These are phyloP conservation scores for Eutypa lata DNA, from an alignment of 2,329 filamentous ascomycete species.

Conservation along the genomic window DNA sequence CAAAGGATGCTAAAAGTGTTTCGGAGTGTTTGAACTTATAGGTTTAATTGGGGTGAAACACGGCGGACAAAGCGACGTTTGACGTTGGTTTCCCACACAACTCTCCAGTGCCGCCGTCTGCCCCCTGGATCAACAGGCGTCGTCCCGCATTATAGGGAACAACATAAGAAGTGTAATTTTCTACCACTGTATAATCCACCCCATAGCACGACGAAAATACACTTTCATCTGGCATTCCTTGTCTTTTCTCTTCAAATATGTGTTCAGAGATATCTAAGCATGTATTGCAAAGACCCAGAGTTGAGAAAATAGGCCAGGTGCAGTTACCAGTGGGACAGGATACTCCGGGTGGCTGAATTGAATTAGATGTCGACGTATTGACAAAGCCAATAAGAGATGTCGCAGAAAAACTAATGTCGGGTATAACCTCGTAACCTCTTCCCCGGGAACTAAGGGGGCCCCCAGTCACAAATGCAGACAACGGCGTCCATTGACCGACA, in stretches of 20 bases:
- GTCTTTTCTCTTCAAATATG: not conserved
- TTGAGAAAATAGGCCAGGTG: conserved; percentile 5
- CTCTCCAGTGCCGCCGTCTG: not conserved
- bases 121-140: not conserved
- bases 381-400: conserved; percentile 1
- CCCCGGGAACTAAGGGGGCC: too few species aligned
- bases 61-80: not conserved
- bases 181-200: not conserved
- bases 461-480: too few species aligned
- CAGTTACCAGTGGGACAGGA: conserved; percentile 8
- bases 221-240: not conserved
- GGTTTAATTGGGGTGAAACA: conserved; percentile 2
- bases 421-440: not conserved
- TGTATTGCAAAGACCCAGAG: conserved; percentile 6
- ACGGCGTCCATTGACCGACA: not conserved
- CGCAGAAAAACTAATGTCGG: conserved; percentile 1
- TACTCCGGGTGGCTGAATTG: not conserved
- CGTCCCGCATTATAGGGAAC: not conserved
- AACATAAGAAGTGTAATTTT: conserved; percentile 1
- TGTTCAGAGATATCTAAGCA: conserved; percentile 6
- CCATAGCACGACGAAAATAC: not conserved
- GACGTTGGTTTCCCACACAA: not conserved
- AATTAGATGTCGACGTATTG: conserved; percentile 1
- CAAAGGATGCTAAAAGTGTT: conserved; percentile 4
- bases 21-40: conserved; percentile 6